These are phyloP conservation scores for Elongisporangium undulatum DNA, from an alignment of 352 stramenopile species.

Conservation along the genomic window DNA sequence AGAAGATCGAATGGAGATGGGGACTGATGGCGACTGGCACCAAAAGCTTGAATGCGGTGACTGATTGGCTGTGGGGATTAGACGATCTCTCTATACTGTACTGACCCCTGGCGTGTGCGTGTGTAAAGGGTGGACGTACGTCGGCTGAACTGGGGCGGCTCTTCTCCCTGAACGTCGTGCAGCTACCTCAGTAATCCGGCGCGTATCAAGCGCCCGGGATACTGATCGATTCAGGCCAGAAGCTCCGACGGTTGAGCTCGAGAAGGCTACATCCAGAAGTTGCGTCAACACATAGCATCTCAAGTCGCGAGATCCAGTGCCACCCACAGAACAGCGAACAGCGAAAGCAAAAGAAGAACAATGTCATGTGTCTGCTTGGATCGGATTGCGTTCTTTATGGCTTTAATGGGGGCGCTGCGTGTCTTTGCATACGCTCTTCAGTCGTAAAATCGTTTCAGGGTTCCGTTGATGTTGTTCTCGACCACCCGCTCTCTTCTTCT, in stretches of 20 bases:
- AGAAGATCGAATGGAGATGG: not conserved
- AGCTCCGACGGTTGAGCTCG: not conserved
- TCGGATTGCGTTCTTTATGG: not conserved
- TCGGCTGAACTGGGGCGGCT: not conserved
- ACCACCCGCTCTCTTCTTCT: not conserved
- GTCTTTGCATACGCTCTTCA: not conserved
- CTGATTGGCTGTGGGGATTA: not conserved
- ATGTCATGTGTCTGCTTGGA: not conserved
- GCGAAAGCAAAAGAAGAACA: not conserved
- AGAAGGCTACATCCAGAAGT: not conserved
- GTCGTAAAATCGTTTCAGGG: not conserved
- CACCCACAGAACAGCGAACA: not conserved
- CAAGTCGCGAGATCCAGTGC: not conserved
- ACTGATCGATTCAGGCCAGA: not conserved
- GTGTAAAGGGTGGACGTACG: not conserved
- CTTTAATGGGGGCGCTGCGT: not conserved
- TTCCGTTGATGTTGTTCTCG: not conserved
- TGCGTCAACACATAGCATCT: not conserved
- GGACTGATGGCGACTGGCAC: not conserved
- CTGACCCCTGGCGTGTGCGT: not conserved
- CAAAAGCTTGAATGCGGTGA: not conserved
- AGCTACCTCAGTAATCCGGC: not conserved
- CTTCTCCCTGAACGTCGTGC: not conserved
- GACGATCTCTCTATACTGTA: not conserved
- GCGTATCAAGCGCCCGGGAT: not conserved